Evolutionary conservation across 2,329 filamentous ascomycete genomes (phyloP).

Genomic region (Fusarium drepaniforme): DNA sequence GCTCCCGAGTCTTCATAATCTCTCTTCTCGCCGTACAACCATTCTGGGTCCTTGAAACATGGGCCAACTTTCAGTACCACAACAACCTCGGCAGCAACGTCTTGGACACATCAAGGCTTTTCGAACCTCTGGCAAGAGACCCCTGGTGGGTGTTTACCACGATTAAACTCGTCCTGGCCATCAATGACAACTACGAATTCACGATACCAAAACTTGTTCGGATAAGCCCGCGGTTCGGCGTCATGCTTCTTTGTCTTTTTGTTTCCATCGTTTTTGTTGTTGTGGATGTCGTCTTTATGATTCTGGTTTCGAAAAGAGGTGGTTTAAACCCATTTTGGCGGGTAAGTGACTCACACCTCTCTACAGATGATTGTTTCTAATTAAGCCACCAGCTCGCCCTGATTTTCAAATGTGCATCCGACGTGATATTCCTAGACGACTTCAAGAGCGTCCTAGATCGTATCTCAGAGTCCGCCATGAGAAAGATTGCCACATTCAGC

Average conservation of each 20-base stretch:
- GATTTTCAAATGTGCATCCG: slow-evolving; percentile 30
- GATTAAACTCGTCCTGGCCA: slow-evolving; percentile 18
- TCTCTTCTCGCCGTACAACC: slow-evolving; percentile 18
- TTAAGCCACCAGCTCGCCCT: slow-evolving; percentile 8
- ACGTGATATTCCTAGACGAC: slow-evolving; percentile 29
- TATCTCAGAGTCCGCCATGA: slow-evolving; percentile 29
- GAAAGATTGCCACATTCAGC: slow-evolving; percentile 22
- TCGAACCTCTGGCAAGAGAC: slow-evolving; percentile 22
- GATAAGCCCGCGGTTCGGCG: slow-evolving; percentile 23
- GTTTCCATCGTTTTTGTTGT: slow-evolving; percentile 19
- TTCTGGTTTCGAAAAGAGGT: slow-evolving; percentile 23
- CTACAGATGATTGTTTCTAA: background rate
- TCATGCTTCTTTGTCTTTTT: slow-evolving; percentile 27
- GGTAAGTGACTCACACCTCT: background rate
- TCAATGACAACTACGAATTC: slow-evolving; percentile 32
- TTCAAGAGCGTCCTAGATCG: slow-evolving; percentile 28
- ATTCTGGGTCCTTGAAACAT: slow-evolving; percentile 29
- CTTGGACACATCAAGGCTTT: slow-evolving; percentile 15
- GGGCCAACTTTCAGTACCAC: slow-evolving; percentile 32
- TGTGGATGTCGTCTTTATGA: slow-evolving; percentile 29
- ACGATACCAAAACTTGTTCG: slow-evolving; percentile 19
- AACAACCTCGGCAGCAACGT: slow-evolving; percentile 19
- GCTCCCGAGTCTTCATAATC: slow-evolving; percentile 19
- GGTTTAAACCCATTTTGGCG: slow-evolving; percentile 32
- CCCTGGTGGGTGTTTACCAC: slow-evolving; percentile 33